A percentile compares a stretch with the other conserved stretches of the same genome.
phyloP scores from a whole-genome alignment of 2,329 filamentous ascomycete genomes.

The Diaporthe sp. region DNA sequence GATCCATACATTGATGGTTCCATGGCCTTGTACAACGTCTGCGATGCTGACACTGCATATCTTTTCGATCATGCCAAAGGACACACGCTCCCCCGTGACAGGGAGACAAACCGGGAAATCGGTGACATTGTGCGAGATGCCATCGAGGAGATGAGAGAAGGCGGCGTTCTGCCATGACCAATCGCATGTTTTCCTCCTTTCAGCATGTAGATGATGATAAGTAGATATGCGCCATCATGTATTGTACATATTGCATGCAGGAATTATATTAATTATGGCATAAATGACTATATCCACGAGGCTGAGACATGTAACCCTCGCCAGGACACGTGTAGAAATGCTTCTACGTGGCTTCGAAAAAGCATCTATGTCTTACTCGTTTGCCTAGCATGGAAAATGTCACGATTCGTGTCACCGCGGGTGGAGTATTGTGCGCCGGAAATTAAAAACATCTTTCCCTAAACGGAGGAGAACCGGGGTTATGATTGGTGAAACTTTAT shows the following conservation, averaged over 20 bases:
- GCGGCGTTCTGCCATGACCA: background rate
- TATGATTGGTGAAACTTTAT: slow-evolving; percentile 14
- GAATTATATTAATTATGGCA: slow-evolving; percentile 13
- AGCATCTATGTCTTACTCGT: background rate
- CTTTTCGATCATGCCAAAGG: slow-evolving; percentile 59
- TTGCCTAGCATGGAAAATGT: background rate
- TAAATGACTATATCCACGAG: background rate
- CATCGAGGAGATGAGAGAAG: slow-evolving; percentile 41
- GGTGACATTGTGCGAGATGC: slow-evolving; percentile 41
- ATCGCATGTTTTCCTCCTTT: slow-evolving; percentile 1
- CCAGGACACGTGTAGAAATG: background rate
- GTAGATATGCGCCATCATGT: background rate
- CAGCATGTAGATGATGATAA: background rate
- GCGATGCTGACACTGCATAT: slow-evolving; percentile 54
- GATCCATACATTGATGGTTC: slow-evolving; percentile 46
- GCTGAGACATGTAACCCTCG: background rate
- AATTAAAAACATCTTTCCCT: background rate
- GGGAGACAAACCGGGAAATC: slow-evolving; percentile 50
- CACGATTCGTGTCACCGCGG: background rate
- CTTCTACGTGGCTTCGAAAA: background rate
- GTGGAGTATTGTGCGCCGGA: background rate
- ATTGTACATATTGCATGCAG: slow-evolving; percentile 2
- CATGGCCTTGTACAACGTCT: slow-evolving; percentile 49
- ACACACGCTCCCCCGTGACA: slow-evolving; percentile 53
- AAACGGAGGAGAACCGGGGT: background rate